phyloP scores from a whole-genome alignment of 2,329 filamentous ascomycete species.

The Pestalotiopsis sp. region DNA sequence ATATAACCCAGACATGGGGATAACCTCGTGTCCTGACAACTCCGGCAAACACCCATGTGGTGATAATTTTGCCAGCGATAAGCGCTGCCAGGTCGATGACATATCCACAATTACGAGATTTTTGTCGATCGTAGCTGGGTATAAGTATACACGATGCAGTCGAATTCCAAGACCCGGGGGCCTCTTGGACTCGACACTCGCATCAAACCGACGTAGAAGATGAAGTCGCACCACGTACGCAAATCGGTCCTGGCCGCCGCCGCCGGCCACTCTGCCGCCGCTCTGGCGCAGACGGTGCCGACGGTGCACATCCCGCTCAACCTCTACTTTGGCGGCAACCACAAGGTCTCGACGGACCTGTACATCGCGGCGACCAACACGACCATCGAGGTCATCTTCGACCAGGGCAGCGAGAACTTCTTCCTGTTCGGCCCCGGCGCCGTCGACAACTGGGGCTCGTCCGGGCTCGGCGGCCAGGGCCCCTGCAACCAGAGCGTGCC shows the following conservation, averaged over 20 bases:
- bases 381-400: constrained; percentile 23
- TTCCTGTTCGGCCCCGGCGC: constrained; percentile 20
- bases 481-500: constrained; percentile 14
- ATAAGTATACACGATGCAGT: not conserved
- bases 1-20: not conserved
- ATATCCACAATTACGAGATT: not conserved
- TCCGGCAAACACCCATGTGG: not conserved
- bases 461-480: not conserved
- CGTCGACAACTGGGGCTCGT: constrained; percentile 12
- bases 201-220: not conserved
- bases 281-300: constrained; percentile 2
- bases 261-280: not conserved
- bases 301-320: constrained; percentile 14
- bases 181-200: not conserved
- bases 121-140: not conserved
- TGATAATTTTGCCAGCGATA: not conserved
- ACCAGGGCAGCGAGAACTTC: constrained; percentile 24
- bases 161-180: not conserved
- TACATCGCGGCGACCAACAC: constrained; percentile 18
- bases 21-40: not conserved
- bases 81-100: not conserved
- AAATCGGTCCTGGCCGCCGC: not conserved
- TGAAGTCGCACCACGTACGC: not conserved
- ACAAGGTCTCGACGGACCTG: constrained; percentile 24
- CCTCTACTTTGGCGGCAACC: constrained; percentile 6